A percentile compares a stretch with the other conserved stretches of the same genome.
These are phyloP conservation scores for Actinomortierella ambigua DNA, from an alignment of 371 early-diverging fungal species.

Conservation along the genomic window DNA sequence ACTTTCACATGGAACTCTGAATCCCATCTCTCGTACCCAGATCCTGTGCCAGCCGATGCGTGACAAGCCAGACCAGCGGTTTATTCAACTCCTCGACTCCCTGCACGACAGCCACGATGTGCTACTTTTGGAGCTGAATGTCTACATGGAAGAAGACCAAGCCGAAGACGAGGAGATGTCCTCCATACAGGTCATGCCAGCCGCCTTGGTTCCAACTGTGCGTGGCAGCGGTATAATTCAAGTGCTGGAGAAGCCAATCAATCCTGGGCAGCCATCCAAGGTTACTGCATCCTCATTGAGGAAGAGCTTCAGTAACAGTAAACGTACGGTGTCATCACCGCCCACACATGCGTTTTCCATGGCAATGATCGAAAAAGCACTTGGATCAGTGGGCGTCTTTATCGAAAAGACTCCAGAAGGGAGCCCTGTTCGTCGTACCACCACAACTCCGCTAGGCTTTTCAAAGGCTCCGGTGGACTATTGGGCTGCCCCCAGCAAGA, in stretches of 20 bases:
- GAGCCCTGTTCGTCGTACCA: no score
- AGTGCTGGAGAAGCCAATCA: constrained; percentile 2
- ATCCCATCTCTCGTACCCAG: no score
- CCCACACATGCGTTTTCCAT: constrained; percentile 13
- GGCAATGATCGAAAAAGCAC: constrained; percentile 33
- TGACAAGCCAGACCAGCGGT: no score
- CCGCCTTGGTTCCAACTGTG: constrained; percentile 9
- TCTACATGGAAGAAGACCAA: background rate
- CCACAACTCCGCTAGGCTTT: no score
- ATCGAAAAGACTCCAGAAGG: constrained; percentile 7
- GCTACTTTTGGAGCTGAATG: constrained; percentile 13
- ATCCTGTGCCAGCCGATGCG: no score
- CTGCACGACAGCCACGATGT: constrained; percentile 17
- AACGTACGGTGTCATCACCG: no score
- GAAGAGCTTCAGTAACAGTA: background rate
- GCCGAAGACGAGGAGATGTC: no score
- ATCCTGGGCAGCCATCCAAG: background rate
- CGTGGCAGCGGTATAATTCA: constrained; percentile 17
- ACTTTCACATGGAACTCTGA: no score
- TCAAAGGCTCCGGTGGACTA: no score
- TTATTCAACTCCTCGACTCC: constrained; percentile 16
- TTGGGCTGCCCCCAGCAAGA: no score
- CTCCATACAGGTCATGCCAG: no score
- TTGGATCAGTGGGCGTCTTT: constrained; percentile 24
- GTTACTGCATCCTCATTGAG: no score